These are phyloP conservation scores for Fagopyrum esculentum DNA, from an alignment of 148 eudicot species.

Conservation along the genomic window DNA sequence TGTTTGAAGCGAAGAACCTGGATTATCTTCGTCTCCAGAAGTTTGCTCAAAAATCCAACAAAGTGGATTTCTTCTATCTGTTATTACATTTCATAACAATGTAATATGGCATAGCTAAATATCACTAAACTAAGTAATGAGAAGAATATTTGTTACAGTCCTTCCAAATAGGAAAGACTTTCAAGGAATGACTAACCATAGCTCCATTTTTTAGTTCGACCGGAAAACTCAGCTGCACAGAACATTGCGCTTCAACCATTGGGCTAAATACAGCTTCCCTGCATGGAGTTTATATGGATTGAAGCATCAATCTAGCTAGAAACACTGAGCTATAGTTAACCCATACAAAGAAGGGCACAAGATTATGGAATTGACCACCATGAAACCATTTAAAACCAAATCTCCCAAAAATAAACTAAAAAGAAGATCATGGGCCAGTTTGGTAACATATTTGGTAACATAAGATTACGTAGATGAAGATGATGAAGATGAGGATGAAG, in stretches of 20 bases:
- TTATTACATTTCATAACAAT: slow-evolving; percentile 5
- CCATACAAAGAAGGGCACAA: background rate
- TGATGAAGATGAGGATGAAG: too few relatives aligned
- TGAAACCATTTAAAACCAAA: background rate
- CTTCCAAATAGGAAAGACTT: background rate
- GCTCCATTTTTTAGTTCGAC: slow-evolving; percentile 59
- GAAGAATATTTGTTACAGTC: background rate
- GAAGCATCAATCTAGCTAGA: background rate
- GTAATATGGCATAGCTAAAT: too few relatives aligned
- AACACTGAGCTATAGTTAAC: background rate
- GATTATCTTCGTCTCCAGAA: slow-evolving; percentile 77
- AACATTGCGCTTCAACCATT: slow-evolving; percentile 96
- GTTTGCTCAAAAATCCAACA: slow-evolving; percentile 81
- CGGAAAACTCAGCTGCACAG: slow-evolving; percentile 77
- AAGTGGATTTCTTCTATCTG: slow-evolving; percentile 79
- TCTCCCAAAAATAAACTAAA: background rate
- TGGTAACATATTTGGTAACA: too few relatives aligned
- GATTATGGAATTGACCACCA: background rate
- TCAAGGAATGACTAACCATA: slow-evolving; percentile 40
- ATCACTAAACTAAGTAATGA: background rate
- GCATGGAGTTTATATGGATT: slow-evolving; percentile 17
- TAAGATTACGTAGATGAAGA: too few relatives aligned
- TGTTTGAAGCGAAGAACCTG: slow-evolving; percentile 87
- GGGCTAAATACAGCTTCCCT: slow-evolving; percentile 91
- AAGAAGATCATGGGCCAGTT: background rate